These are phyloP conservation scores for Nemania sp. DNA, from an alignment of 2,329 filamentous ascomycete species.

Conservation along the genomic window DNA sequence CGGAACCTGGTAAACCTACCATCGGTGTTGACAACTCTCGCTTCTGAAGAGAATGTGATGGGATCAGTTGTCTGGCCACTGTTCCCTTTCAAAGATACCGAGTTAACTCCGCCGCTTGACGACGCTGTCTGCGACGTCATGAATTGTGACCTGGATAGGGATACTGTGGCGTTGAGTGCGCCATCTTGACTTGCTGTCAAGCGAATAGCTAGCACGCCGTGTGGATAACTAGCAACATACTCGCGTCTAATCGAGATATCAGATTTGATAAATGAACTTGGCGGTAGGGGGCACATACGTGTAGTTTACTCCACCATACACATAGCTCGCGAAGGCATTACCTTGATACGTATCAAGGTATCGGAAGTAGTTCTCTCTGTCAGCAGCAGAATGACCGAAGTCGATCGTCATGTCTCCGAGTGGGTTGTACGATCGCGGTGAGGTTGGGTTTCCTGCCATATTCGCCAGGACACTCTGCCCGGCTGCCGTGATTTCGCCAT, in stretches of 20 bases:
- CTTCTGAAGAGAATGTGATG: background rate
- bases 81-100: background rate
- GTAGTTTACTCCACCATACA: constrained; percentile 8
- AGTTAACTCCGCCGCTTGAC: background rate
- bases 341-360: constrained; percentile 14
- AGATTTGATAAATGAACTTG: background rate
- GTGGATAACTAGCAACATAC: constrained; percentile 10
- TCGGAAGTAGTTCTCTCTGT: background rate
- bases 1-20: background rate
- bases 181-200: constrained; percentile 3
- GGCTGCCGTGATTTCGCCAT: background rate
- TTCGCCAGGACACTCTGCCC: background rate
- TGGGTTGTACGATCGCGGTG: constrained; percentile 5
- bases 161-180: constrained; percentile 1
- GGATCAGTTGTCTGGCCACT: background rate
- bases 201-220: constrained; percentile 11
- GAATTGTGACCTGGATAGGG: background rate
- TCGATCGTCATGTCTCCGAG: constrained; percentile 8
- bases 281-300: background rate
- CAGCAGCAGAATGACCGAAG: constrained; percentile 4
- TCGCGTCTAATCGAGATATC: constrained; percentile 6
- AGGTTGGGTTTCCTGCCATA: background rate
- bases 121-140: background rate
- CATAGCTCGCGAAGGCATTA: constrained; percentile 2
- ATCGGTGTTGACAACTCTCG: background rate